A percentile compares a stretch with the other conserved stretches of the same genome.
Evolutionary conservation across 176 grass and related monocot species (phyloP).

Genomic region (Eleusine indica): DNA sequence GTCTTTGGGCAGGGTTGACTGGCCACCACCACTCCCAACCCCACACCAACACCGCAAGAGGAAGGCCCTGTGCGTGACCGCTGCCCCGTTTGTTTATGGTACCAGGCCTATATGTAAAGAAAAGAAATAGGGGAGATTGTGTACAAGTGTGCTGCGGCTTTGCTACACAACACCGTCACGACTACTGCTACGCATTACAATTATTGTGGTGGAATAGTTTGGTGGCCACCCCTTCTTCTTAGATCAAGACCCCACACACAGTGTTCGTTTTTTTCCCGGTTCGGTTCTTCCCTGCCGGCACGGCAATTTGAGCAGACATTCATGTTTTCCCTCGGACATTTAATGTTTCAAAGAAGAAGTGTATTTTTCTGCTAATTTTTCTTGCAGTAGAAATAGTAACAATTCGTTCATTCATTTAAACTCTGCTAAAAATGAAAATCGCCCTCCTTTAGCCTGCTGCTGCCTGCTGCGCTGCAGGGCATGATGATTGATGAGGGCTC

Average conservation of each 20-base stretch:
- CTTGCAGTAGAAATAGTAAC: background rate
- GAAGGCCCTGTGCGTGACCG: constrained; percentile 48
- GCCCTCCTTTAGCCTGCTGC: too few species aligned
- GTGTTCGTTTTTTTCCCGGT: background rate
- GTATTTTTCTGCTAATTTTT: background rate
- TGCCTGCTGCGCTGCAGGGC: background rate
- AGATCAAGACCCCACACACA: background rate
- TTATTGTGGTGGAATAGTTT: constrained; percentile 55
- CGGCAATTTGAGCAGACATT: background rate
- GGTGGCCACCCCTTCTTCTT: background rate
- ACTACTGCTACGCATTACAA: constrained; percentile 9
- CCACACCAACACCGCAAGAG: constrained; percentile 28
- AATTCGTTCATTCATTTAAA: background rate
- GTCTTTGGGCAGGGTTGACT: constrained; percentile 57
- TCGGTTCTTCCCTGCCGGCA: background rate
- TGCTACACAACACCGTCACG: constrained; percentile 7
- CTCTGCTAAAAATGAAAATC: background rate
- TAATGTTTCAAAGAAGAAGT: background rate
- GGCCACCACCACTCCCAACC: background rate
- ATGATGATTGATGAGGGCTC: constrained; percentile 22
- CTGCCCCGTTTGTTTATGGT: constrained; percentile 51
- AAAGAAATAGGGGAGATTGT: constrained; percentile 19
- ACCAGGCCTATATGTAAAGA: constrained; percentile 42
- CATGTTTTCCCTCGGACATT: background rate
- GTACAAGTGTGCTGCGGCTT: constrained; percentile 26